These are phyloP conservation scores for Stachybotrys chartarum DNA, from an alignment of 2,329 filamentous ascomycete species.

Conservation along the genomic window DNA sequence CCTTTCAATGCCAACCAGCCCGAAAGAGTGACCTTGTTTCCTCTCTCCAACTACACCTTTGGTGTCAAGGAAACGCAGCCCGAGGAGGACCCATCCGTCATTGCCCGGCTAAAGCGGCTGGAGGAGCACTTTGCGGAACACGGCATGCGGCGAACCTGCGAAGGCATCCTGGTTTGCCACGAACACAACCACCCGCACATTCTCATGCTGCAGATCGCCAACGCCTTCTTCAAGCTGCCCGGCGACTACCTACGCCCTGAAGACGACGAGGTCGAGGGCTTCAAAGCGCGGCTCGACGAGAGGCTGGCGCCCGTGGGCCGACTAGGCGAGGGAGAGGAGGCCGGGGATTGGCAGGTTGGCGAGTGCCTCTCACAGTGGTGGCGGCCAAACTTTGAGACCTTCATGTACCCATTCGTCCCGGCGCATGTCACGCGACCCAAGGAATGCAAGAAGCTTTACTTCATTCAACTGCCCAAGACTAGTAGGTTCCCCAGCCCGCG, in stretches of 20 bases:
- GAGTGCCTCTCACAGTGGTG: slow-evolving; percentile 98
- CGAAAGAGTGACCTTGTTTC: slow-evolving; percentile 82
- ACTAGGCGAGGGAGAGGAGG: slow-evolving; percentile 78
- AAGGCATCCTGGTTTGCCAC: slow-evolving; percentile 95
- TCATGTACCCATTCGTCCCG: slow-evolving; percentile 98
- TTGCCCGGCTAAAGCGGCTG: slow-evolving; percentile 86
- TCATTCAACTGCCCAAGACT: slow-evolving; percentile 86
- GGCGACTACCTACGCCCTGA: slow-evolving; percentile 88
- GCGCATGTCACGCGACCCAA: slow-evolving; percentile 94
- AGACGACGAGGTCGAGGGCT: slow-evolving; percentile 89
- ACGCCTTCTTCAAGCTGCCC: slow-evolving; percentile 98
- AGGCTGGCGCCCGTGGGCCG: slow-evolving; percentile 86
- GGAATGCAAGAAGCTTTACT: slow-evolving; percentile 98
- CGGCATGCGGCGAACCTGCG: slow-evolving; percentile 95
- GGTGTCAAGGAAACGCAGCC: slow-evolving; percentile 97
- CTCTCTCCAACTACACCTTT: slow-evolving; percentile 97
- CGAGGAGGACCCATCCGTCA: slow-evolving; percentile 92
- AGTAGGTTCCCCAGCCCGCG: slow-evolving; percentile 48
- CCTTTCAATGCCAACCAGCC: slow-evolving; percentile 86
- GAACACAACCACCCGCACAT: slow-evolving; percentile 99
- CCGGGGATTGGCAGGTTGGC: slow-evolving; percentile 82
- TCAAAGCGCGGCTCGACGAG: slow-evolving; percentile 89
- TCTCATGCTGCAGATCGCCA: slow-evolving; percentile 97
- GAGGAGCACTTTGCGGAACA: slow-evolving; percentile 89
- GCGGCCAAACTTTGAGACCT: slow-evolving; percentile 98